Conservation (phyloP, 2,329 filamentous ascomycete species). For the Drechslerella coelobrocha region DNA sequence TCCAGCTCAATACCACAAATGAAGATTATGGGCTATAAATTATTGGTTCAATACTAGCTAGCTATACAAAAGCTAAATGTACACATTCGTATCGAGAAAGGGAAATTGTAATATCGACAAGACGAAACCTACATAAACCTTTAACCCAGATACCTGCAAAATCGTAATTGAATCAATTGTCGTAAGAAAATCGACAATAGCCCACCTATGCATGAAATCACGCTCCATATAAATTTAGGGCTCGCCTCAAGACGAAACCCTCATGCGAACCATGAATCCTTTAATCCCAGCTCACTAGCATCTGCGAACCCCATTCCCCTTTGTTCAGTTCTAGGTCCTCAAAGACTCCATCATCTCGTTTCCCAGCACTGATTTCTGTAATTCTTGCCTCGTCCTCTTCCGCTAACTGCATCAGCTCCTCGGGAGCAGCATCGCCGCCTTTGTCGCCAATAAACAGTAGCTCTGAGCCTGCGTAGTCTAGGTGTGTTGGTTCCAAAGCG, state of each 20-base stretch:
- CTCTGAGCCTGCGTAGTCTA: slow-evolving; percentile 77
- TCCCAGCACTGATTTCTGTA: slow-evolving; percentile 64
- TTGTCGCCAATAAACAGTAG: slow-evolving; percentile 79
- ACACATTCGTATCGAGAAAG: no score
- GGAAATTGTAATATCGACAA: no score
- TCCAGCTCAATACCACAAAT: no score
- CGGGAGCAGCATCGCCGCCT: slow-evolving; percentile 63
- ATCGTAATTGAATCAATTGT: no score
- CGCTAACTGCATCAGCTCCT: slow-evolving; percentile 76
- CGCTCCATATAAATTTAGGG: neutral
- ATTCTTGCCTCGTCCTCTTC: slow-evolving; percentile 75
- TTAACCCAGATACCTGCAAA: no score
- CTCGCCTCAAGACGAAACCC: neutral
- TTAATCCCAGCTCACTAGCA: slow-evolving; percentile 45
- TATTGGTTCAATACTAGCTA: no score
- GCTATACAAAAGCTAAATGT: no score
- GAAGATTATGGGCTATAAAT: no score
- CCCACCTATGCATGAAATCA: no score
- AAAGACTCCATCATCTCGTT: slow-evolving; percentile 60
- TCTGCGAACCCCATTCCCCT: slow-evolving; percentile 45
- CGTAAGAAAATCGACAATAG: no score
- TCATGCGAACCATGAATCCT: neutral
- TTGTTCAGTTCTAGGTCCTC: slow-evolving; percentile 61
- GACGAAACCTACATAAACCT: no score
- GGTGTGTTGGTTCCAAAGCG: slow-evolving; percentile 73